Evolutionary conservation across 805 yeast species (phyloP).

Genomic region (Pichia nanzhaoensis): DNA sequence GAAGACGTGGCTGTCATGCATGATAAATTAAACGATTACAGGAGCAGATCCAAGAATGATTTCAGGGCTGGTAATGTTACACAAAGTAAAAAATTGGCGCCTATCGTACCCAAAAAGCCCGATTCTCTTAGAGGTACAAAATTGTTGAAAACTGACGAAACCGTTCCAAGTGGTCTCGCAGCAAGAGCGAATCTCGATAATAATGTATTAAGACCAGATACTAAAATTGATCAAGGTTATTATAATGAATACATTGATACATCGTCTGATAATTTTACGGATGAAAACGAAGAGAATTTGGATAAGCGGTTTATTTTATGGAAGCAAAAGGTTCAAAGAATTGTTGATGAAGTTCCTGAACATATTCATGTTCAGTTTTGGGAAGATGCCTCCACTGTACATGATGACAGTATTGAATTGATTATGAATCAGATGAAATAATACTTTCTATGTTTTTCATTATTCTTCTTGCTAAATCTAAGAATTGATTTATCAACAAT

Average conservation of each 20-base stretch:
- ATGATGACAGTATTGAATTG: slow-evolving; percentile 27
- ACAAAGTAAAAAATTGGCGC: slow-evolving; percentile 22
- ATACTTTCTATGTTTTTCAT: not conserved
- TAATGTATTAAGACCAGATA: too few relatives aligned
- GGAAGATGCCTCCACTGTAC: slow-evolving; percentile 36
- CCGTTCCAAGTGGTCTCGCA: not conserved
- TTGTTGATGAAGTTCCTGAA: slow-evolving; percentile 35
- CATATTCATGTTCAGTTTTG: slow-evolving; percentile 36
- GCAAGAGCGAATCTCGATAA: not conserved
- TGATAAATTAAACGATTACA: not conserved
- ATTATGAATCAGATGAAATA: slow-evolving; percentile 9
- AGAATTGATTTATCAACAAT: not conserved
- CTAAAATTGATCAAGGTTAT: not conserved
- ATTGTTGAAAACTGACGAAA: not conserved
- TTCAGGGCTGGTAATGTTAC: slow-evolving; percentile 1
- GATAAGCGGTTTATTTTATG: slow-evolving; percentile 52
- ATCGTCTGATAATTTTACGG: not conserved
- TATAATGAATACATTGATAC: not conserved
- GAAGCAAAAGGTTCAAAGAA: slow-evolving; percentile 44
- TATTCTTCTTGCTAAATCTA: not conserved
- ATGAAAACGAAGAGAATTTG: not conserved
- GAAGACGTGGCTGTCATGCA: not conserved
- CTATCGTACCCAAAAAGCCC: slow-evolving; percentile 47
- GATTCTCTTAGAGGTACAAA: slow-evolving; percentile 18
- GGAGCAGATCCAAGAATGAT: slow-evolving; percentile 4